Conservation (phyloP, 2,329 filamentous ascomycete genomes). For the Botrytis deweyae region DNA sequence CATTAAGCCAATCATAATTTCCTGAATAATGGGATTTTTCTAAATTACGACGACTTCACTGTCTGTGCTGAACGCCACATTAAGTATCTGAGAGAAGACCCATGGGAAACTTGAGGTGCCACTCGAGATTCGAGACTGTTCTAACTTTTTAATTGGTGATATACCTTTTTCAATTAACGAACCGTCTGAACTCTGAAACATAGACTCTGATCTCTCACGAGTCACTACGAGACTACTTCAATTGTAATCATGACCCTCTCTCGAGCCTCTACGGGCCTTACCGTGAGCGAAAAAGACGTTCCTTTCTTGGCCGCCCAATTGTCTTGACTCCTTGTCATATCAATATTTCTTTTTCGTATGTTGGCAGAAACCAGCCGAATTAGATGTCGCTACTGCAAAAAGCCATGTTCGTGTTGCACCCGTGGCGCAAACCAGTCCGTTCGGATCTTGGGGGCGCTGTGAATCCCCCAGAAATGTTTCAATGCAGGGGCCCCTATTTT, state of each 20-base stretch:
- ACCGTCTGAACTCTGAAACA: constrained; percentile 9
- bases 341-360: background rate
- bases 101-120: background rate
- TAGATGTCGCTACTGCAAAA: constrained; percentile 1
- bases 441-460: constrained; percentile 3
- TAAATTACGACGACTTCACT: constrained; percentile 13
- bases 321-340: background rate
- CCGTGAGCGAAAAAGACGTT: background rate
- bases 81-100: background rate
- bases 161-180: background rate
- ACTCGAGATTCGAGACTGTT: constrained; percentile 1
- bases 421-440: constrained; percentile 11
- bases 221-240: background rate
- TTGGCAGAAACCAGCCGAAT: background rate
- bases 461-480: constrained; percentile 16
- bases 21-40: background rate
- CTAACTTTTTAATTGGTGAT: background rate
- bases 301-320: background rate
- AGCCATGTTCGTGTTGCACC: constrained; percentile 3
- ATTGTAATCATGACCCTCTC: background rate
- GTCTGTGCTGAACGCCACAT: constrained; percentile 18
- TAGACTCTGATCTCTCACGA: constrained; percentile 2
- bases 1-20: background rate
- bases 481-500: constrained; percentile 5
- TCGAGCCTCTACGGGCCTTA: background rate